A percentile compares a stretch with the other conserved stretches of the same genome.
These are phyloP conservation scores for Phialocephala subalpina DNA, from an alignment of 2,329 filamentous ascomycete genomes.

Conservation along the genomic window DNA sequence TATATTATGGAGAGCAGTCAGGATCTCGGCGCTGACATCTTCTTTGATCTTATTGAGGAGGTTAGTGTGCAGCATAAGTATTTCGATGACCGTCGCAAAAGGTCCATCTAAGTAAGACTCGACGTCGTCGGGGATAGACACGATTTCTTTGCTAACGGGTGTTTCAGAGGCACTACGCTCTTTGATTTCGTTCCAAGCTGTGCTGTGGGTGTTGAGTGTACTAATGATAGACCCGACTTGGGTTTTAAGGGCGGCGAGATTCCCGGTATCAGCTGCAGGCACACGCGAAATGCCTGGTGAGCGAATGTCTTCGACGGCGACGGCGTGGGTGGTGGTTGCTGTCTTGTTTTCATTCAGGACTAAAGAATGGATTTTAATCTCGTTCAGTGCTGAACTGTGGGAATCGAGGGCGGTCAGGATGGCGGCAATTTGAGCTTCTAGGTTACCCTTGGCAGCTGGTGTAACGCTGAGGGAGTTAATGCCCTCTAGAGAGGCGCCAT, in stretches of 20 bases:
- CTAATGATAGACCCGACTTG: conserved; percentile 34
- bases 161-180: too few relatives aligned
- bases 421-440: conserved; percentile 21
- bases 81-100: conserved; percentile 34
- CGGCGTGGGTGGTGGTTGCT: conserved; percentile 7
- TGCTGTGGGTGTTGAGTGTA: conserved; percentile 32
- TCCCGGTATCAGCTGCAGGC: conserved; percentile 1
- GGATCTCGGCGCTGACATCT: conserved; percentile 42
- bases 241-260: conserved; percentile 28
- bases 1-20: conserved; percentile 41
- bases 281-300: conserved; percentile 13
- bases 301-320: conserved; percentile 25
- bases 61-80: conserved; percentile 33
- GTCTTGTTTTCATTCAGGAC: conserved; percentile 23
- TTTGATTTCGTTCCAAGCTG: too few relatives aligned
- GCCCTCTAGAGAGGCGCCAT: conserved; percentile 17
- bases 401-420: conserved; percentile 26
- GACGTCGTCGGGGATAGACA: conserved; percentile 18
- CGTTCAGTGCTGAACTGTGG: conserved; percentile 21
- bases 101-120: conserved; percentile 11
- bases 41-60: conserved; percentile 42
- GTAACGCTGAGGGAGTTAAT: conserved; percentile 21
- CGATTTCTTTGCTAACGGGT: conserved; percentile 18
- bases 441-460: not conserved
- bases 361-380: conserved; percentile 30